Conservation (phyloP, 202 grass and related monocot species). For the Bolboschoenoplectus hybrid region DNA sequence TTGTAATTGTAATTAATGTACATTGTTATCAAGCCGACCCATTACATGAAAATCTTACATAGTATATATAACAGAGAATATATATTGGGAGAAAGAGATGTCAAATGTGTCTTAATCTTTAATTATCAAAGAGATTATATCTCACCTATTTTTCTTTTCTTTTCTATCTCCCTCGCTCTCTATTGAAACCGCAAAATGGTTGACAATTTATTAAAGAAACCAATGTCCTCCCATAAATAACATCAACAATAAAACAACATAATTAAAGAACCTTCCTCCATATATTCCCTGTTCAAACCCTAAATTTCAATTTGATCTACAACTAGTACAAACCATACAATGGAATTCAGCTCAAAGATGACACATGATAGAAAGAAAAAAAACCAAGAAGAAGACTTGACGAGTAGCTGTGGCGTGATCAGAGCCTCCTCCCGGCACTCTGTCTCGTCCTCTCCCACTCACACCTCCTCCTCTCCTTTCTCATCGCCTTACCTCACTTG, state of each 20-base stretch:
- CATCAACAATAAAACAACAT: not conserved
- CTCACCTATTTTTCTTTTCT: not conserved
- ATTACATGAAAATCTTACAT: not conserved
- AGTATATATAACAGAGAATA: not conserved
- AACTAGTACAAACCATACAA: slow-evolving; percentile 21
- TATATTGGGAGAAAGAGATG: slow-evolving; percentile 26
- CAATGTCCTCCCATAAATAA: not conserved
- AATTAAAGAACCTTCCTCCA: not conserved
- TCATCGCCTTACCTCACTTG: slow-evolving; percentile 47
- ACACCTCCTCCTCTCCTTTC: slow-evolving; percentile 47
- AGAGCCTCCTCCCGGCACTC: slow-evolving; percentile 7
- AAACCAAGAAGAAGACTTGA: slow-evolving; percentile 23
- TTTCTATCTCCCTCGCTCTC: not conserved
- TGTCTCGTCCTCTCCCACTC: slow-evolving; percentile 7
- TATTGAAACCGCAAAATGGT: not conserved
- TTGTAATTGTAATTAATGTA: not conserved
- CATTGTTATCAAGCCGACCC: not conserved
- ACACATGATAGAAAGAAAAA: not conserved
- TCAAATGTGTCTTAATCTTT: not conserved
- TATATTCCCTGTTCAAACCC: not conserved
- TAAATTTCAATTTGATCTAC: slow-evolving; percentile 11
- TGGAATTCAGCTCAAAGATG: slow-evolving; percentile 5
- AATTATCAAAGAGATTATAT: slow-evolving; percentile 11
- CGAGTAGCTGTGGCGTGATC: not conserved
- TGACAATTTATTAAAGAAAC: slow-evolving; percentile 3